phyloP scores from a whole-genome alignment of 164 flowering plant species.

The Tetrastigma voinierianum region DNA sequence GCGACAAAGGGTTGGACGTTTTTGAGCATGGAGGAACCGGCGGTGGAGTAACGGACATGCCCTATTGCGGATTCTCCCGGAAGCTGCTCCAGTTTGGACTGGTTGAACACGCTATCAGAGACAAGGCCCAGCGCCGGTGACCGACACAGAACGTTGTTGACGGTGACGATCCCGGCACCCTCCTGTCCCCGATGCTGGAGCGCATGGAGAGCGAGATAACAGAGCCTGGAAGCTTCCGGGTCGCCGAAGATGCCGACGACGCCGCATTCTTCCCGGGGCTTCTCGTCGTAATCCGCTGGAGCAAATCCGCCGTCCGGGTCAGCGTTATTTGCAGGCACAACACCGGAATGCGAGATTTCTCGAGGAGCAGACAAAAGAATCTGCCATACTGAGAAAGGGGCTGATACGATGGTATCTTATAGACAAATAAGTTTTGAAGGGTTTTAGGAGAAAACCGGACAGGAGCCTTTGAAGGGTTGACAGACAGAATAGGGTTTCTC shows the following conservation, averaged over 20 bases:
- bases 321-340: conserved; percentile 2
- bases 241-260: conserved; percentile 95
- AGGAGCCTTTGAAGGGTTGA: conserved; percentile 2
- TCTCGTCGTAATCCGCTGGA: conserved; percentile 40
- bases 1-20: conserved; percentile 97
- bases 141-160: conserved; percentile 48
- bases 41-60: conserved; percentile 92
- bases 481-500: conserved; percentile 6
- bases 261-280: conserved; percentile 90
- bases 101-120: conserved; percentile 77
- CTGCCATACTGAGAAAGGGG: conserved; percentile 15
- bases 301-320: conserved; percentile 14
- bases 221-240: conserved; percentile 84
- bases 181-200: conserved; percentile 96
- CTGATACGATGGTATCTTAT: background rate
- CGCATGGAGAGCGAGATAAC: conserved; percentile 86
- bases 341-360: conserved; percentile 26
- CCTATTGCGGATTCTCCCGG: conserved; percentile 84
- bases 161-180: conserved; percentile 90
- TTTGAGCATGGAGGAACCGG: conserved; percentile 89
- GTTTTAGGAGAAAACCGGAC: conserved; percentile 17
- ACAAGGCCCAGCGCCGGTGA: conserved; percentile 89
- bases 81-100: conserved; percentile 63
- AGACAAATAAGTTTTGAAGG: conserved; percentile 16
- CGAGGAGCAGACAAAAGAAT: conserved; percentile 9